Base-by-base conservation (phyloP, 768 basidiomycete species). In the Lepiota brunneoincarnata region DNA sequence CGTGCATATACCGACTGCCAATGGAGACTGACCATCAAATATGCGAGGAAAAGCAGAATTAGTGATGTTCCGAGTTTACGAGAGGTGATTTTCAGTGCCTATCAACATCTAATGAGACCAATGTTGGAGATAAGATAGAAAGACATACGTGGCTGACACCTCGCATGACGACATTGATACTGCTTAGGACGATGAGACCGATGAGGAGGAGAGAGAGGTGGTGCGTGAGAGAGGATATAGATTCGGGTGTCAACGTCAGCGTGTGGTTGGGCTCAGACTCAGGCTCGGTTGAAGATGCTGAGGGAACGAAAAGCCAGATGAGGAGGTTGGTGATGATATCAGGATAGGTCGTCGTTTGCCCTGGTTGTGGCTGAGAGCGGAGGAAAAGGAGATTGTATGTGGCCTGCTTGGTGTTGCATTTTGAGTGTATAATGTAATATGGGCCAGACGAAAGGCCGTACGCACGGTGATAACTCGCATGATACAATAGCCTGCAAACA, bases 11-110 rank as follows among this genome's bases (percentile, higher is more conserved):
- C 34, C 51, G 37, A 24, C 15, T 21, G 12, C 21, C 42, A 43
- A 56, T 26, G 35, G 56, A 12, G 23, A 63, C 76, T 31, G 59
- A 90, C 91, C 91, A 93, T 91, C 43, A 93, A 75, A 64, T 93
- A 90, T 6, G 90, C 86, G 20, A 93, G 76, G 9, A 87, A 68
- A 26, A 93, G 78, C 21, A 93, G 67, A 79, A 93, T 86, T 38
- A 93, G 69, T 4, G 87, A 87, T 4, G 88, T 87, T 31, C 86
- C 86, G 6, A 88, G 73, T 49, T 80, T 88, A 31, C 82, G 77
- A 60, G 83, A 87, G 31, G 84, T 84, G 15, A 88, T 79, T 50
- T 79, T 80, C 34, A 90, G 70, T 0, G 73, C 75, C 86, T 86
- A 57, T 14, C 21, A 1, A 35, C 37, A 54, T 4, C 2, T 18